These are phyloP conservation scores for Lactifluus hygrophoroides DNA, from an alignment of 768 basidiomycete species.

Conservation along the genomic window DNA sequence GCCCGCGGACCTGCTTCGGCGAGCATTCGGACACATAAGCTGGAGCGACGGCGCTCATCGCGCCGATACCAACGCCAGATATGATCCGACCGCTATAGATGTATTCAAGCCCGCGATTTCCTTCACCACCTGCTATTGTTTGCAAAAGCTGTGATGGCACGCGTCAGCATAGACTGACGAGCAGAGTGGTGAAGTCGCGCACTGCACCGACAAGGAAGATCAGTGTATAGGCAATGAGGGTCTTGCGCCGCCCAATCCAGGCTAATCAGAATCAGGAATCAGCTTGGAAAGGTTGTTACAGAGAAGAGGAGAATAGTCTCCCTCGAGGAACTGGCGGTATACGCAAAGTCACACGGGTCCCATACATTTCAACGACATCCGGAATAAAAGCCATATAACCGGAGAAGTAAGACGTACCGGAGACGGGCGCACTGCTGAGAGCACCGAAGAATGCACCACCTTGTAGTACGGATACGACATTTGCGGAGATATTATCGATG, in stretches of 20 bases:
- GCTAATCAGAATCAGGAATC: slow-evolving; percentile 30
- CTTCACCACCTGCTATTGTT: slow-evolving; percentile 51
- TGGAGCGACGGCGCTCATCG: slow-evolving; percentile 73
- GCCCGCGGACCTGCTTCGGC: slow-evolving; percentile 78
- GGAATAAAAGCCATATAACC: neutral
- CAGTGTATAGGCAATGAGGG: slow-evolving; percentile 49
- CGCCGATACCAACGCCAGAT: slow-evolving; percentile 74
- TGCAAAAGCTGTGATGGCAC: slow-evolving; percentile 46
- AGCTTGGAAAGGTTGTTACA: neutral
- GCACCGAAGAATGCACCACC: slow-evolving; percentile 87
- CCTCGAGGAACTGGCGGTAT: too few relatives aligned
- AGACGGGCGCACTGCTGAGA: slow-evolving; percentile 59
- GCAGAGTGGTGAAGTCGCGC: slow-evolving; percentile 21
- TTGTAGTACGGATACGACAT: slow-evolving; percentile 82
- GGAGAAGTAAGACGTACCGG: slow-evolving; percentile 35
- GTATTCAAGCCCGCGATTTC: slow-evolving; percentile 47
- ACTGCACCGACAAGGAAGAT: slow-evolving; percentile 72
- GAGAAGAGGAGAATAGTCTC: neutral
- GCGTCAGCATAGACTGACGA: neutral
- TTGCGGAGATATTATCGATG: slow-evolving; percentile 55
- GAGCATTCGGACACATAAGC: slow-evolving; percentile 82
- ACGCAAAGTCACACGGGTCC: neutral
- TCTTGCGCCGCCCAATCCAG: slow-evolving; percentile 54
- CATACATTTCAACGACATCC: neutral
- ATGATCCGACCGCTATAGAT: slow-evolving; percentile 80